A percentile compares a stretch with the other conserved stretches of the same genome.
These are phyloP conservation scores for Trichomonas vaginalis DNA, from an alignment of 208 protist genomes.

Conservation along the genomic window DNA sequence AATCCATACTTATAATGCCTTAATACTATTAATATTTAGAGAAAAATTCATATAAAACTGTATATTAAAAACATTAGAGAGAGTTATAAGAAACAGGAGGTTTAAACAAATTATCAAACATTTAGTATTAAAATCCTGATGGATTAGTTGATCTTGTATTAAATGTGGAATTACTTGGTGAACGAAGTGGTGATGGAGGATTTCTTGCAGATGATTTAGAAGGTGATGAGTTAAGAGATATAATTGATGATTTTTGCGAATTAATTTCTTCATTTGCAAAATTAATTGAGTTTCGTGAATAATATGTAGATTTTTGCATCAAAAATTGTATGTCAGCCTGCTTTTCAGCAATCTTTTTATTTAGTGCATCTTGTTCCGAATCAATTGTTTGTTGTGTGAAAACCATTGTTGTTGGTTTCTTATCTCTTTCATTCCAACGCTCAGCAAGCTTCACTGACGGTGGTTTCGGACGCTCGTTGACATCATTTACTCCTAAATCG, in stretches of 20 bases:
- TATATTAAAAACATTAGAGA: no score
- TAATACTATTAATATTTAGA: no score
- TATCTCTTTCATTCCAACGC: background rate
- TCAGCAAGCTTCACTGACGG: background rate
- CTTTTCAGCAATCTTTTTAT: background rate
- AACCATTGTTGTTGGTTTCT: background rate
- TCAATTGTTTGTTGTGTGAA: background rate
- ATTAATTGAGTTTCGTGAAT: background rate
- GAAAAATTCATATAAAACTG: no score
- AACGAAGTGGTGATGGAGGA: background rate
- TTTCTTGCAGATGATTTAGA: background rate
- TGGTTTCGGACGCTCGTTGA: background rate
- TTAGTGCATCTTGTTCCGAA: background rate
- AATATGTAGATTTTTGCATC: background rate
- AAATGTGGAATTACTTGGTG: background rate
- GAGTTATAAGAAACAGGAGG: no score
- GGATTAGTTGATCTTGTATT: background rate
- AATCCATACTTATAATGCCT: no score
- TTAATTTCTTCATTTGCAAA: background rate
- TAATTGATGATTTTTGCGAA: background rate
- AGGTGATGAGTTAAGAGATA: background rate
- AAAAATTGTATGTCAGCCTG: background rate
- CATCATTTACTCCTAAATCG: background rate
- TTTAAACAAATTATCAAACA: no score
- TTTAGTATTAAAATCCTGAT: background rate